These are phyloP conservation scores for Leptographium galeiforme DNA, from an alignment of 2,329 filamentous ascomycete species.

Conservation along the genomic window DNA sequence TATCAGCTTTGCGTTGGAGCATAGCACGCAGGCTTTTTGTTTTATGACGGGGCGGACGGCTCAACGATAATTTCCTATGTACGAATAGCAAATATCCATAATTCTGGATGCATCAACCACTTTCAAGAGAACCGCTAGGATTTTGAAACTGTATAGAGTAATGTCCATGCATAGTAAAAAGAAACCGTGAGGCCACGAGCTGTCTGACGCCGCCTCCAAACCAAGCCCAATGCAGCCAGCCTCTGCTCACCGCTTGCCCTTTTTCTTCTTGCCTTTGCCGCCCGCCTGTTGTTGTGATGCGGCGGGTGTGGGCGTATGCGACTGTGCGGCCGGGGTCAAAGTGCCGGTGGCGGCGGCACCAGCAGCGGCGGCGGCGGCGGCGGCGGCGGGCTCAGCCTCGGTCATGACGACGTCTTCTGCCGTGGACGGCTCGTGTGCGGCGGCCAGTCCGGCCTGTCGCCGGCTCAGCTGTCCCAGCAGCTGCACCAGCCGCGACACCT, in stretches of 20 bases:
- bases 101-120: neutral
- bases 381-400: slow-evolving; percentile 21
- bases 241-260: slow-evolving; percentile 45
- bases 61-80: slow-evolving; percentile 8
- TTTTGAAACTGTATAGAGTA: no score
- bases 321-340: slow-evolving; percentile 8
- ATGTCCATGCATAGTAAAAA: no score
- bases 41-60: slow-evolving; percentile 2
- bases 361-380: slow-evolving; percentile 8
- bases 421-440: slow-evolving; percentile 23
- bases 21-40: neutral
- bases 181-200: no score
- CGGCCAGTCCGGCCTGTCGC: slow-evolving; percentile 45
- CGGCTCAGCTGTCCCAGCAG: slow-evolving; percentile 64
- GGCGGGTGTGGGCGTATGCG: slow-evolving; percentile 4
- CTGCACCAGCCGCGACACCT: slow-evolving; percentile 71
- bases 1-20: slow-evolving; percentile 4
- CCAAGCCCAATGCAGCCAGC: neutral
- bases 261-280: slow-evolving; percentile 55
- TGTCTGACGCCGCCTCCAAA: no score
- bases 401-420: slow-evolving; percentile 16
- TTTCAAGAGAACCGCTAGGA: no score
- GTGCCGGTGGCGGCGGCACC: slow-evolving; percentile 14
- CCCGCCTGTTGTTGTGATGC: slow-evolving; percentile 19
- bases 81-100: slow-evolving; percentile 7